Base-by-base conservation (phyloP, 805 yeast genomes). In the Barnettozyma sucrosica region DNA sequence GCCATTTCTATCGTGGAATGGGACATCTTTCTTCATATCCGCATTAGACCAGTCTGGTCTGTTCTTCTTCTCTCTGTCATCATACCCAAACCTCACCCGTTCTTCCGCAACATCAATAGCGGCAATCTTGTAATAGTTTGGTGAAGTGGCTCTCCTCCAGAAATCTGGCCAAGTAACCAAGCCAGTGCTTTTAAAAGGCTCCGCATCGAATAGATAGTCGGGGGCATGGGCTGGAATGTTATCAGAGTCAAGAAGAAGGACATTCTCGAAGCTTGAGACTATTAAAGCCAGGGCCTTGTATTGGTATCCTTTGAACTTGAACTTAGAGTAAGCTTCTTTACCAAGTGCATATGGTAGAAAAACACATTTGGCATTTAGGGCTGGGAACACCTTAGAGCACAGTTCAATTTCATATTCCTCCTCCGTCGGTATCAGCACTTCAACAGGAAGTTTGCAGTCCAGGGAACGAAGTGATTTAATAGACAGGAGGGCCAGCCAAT, bases 71-170 rank as follows among this genome's bases (percentile, higher is more conserved):
- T 63, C 67, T 45, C 65, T 65, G 41, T 70, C 68, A 41, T 66
- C 62, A 54, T 63, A 68, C 4, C 75, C 76, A 36, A 57, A 65
- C 38, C 72, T 57, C 8, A 65, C 64, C 28, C 74, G 69, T 64
- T 55, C 63, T 1, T 66, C 45, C 4, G 83, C 45, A 1, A 80
- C 67, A 43, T 67, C 55, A 13, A 80, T 68, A 2, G 80, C 85
- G 0, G 87, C 87, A 53, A 88, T 80, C 26, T 78, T 76, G 64
- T 84, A 88, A 57, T 76, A 83, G 34, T 68, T 67, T 6, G 96
- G 95, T 1, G 86, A 77, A 1, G 90, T 85, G 7, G 90, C 80
- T 54, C 96, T 74, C 63, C 83, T 77, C 96, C 96, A 88, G 63
- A 81, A 88, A 65, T 88, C 96, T 2, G 95, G 95, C 92, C 95